phyloP scores from a whole-genome alignment of 257 asterid genomes.

The Solanum sejunctum region DNA sequence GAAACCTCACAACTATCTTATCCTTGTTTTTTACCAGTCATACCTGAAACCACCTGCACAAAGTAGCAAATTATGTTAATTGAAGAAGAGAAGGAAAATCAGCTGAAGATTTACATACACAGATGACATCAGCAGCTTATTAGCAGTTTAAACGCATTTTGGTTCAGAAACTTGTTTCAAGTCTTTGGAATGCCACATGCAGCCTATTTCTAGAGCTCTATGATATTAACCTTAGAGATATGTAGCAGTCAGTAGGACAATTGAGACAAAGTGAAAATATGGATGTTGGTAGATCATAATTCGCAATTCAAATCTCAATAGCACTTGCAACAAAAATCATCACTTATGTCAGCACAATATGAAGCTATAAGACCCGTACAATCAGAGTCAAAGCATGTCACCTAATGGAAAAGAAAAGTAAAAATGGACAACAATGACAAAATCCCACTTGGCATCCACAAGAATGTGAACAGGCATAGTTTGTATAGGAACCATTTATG shows the following conservation, averaged over 20 bases:
- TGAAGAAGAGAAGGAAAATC: not conserved
- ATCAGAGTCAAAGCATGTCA: not conserved
- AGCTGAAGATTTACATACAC: not conserved
- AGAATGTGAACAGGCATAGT: not conserved
- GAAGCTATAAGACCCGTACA: not conserved
- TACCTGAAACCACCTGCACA: slow-evolving; percentile 63
- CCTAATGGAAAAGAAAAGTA: not conserved
- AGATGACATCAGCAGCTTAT: not conserved
- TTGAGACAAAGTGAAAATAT: not conserved
- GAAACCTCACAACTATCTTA: not conserved
- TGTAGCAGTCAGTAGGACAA: not conserved
- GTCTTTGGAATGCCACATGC: not conserved
- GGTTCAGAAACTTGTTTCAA: not conserved
- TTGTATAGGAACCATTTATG: not conserved
- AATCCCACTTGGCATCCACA: not conserved
- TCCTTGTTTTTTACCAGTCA: slow-evolving; percentile 56
- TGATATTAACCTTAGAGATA: not conserved
- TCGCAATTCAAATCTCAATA: not conserved
- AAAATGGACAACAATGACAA: not conserved
- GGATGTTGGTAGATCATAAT: not conserved
- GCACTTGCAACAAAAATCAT: not conserved
- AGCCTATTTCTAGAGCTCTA: not conserved
- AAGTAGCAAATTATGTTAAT: not conserved
- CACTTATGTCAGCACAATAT: not conserved
- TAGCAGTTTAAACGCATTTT: not conserved